Percentiles rank a stretch among this genome's conserved stretches.
These are phyloP conservation scores for Lactarius akahatsu DNA, from an alignment of 768 basidiomycete genomes.

Conservation along the genomic window DNA sequence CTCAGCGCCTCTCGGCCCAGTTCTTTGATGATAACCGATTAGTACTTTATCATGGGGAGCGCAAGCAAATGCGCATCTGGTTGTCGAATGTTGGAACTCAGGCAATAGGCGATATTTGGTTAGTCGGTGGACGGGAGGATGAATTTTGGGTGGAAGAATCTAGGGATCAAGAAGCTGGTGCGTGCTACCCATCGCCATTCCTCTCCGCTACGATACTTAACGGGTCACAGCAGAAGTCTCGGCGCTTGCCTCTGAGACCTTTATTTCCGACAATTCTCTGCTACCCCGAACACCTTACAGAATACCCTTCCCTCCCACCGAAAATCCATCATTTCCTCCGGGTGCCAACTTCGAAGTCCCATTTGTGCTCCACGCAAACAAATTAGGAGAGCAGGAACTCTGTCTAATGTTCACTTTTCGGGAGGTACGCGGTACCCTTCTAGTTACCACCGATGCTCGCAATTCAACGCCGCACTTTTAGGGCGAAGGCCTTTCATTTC, in stretches of 20 bases:
- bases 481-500: constrained; percentile 52
- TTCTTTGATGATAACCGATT: constrained; percentile 55
- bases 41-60: constrained; percentile 68
- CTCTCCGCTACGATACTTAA: constrained; percentile 1
- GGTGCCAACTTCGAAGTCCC: constrained; percentile 53
- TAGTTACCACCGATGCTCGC: background rate
- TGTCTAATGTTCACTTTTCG: constrained; percentile 66
- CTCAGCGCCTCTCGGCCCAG: constrained; percentile 59
- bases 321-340: constrained; percentile 41
- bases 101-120: constrained; percentile 68
- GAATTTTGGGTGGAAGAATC: constrained; percentile 53
- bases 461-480: constrained; percentile 31
- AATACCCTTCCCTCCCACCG: constrained; percentile 41
- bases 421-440: constrained; percentile 43
- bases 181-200: constrained; percentile 18
- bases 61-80: constrained; percentile 50
- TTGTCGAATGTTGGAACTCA: constrained; percentile 66
- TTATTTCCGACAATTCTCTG: constrained; percentile 55
- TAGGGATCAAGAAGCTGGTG: constrained; percentile 28
- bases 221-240: constrained; percentile 8
- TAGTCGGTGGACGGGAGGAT: constrained; percentile 58
- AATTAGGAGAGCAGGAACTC: constrained; percentile 50
- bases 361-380: constrained; percentile 53
- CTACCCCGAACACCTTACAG: constrained; percentile 44
- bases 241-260: constrained; percentile 38